Evolutionary conservation across 148 eudicot genomes (phyloP).

Genomic region (Arbutus unedo): DNA sequence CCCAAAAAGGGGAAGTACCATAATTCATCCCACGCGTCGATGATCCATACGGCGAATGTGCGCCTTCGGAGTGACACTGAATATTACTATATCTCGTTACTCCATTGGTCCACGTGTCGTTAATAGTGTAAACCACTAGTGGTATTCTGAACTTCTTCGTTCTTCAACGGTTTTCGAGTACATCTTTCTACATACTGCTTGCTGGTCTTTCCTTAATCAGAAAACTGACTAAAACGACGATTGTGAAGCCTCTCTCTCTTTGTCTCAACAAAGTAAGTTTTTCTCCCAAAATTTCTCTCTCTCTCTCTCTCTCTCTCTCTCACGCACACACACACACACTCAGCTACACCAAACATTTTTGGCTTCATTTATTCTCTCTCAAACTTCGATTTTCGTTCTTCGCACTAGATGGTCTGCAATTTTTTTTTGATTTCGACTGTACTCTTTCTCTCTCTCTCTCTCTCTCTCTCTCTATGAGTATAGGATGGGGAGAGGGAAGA

Average conservation of each 20-base stretch:
- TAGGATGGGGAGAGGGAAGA: slow-evolving; percentile 61
- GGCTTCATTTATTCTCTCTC: not conserved
- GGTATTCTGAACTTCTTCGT: not conserved
- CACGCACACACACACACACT: not conserved
- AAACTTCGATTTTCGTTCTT: not conserved
- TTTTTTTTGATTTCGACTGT: not conserved
- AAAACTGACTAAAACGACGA: slow-evolving; percentile 13
- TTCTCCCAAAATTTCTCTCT: not conserved
- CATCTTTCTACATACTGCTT: not conserved
- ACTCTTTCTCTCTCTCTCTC: not conserved
- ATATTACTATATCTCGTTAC: not conserved
- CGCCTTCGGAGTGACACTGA: not conserved
- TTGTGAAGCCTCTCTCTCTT: slow-evolving; percentile 12
- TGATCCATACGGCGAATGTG: slow-evolving; percentile 18
- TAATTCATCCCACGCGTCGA: slow-evolving; percentile 12
- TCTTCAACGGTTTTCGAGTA: not conserved
- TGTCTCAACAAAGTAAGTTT: slow-evolving; percentile 4
- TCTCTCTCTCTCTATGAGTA: not conserved
- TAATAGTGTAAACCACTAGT: not conserved
- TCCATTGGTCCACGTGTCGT: slow-evolving; percentile 7
- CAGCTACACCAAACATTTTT: not conserved
- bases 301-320: not conserved
- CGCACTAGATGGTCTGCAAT: not conserved
- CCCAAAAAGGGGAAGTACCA: slow-evolving; percentile 4
- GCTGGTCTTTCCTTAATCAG: slow-evolving; percentile 20